These are phyloP conservation scores for Babesia bigemina DNA, from an alignment of 169 alveolate genomes.

Conservation along the genomic window DNA sequence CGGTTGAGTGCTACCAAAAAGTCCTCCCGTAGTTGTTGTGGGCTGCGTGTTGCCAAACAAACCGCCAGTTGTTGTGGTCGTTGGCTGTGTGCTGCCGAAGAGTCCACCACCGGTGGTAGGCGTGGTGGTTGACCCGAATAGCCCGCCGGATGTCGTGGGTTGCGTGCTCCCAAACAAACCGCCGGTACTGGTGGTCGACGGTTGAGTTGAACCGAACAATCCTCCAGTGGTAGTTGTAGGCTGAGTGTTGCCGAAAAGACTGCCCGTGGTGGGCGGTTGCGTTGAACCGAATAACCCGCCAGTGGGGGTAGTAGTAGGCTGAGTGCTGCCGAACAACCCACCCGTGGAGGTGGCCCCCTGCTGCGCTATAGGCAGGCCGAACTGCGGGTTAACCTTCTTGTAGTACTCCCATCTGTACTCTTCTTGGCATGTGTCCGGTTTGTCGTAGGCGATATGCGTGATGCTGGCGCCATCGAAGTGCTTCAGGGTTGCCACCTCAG, in stretches of 20 bases:
- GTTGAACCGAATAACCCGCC: slow-evolving; percentile 45
- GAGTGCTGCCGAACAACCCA: slow-evolving; percentile 48
- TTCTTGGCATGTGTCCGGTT: slow-evolving; percentile 29
- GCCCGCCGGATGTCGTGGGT: slow-evolving; percentile 29
- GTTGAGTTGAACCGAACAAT: slow-evolving; percentile 41
- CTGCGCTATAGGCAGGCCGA: neutral
- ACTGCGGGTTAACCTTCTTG: slow-evolving; percentile 37
- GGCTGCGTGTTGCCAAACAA: slow-evolving; percentile 13
- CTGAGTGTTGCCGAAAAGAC: slow-evolving; percentile 11
- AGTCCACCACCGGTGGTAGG: slow-evolving; percentile 46
- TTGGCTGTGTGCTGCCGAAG: slow-evolving; percentile 9
- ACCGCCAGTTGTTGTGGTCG: slow-evolving; percentile 15
- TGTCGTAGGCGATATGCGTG: slow-evolving; percentile 46
- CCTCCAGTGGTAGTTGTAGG: slow-evolving; percentile 51
- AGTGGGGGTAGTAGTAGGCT: slow-evolving; percentile 18
- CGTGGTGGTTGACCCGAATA: slow-evolving; percentile 41
- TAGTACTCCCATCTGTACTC: slow-evolving; percentile 67
- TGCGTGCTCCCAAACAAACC: slow-evolving; percentile 10
- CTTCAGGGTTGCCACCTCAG: slow-evolving; percentile 24
- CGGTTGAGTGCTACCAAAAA: slow-evolving; percentile 40
- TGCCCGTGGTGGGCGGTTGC: slow-evolving; percentile 1
- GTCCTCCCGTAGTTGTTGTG: slow-evolving; percentile 21
- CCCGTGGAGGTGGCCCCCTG: slow-evolving; percentile 35
- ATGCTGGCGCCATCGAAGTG: slow-evolving; percentile 50
- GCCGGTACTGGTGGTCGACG: neutral